Percentiles rank a stretch among this genome's conserved stretches.
phyloP scores from a whole-genome alignment of 306 rosid species.

The Myrica gale region DNA sequence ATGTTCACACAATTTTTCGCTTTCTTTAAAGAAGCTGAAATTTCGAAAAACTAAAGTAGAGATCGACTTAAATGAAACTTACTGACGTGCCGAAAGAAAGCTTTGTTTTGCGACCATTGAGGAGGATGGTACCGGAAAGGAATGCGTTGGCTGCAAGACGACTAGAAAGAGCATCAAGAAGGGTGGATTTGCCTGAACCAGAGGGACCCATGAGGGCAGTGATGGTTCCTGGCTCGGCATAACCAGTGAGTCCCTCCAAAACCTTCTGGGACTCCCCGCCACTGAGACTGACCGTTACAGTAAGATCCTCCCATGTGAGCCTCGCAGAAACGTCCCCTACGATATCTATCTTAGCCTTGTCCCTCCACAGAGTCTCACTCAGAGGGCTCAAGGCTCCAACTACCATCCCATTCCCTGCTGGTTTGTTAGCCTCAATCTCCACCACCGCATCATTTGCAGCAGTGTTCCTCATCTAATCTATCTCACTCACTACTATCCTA shows the following conservation, averaged over 20 bases:
- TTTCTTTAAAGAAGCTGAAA: background rate
- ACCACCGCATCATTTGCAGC: conserved; percentile 31
- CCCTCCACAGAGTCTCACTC: conserved; percentile 94
- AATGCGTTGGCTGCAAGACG: conserved; percentile 92
- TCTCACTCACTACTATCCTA: background rate
- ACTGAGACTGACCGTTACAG: conserved; percentile 75
- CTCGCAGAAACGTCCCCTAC: conserved; percentile 88
- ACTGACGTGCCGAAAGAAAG: conserved; percentile 95
- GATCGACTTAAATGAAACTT: conserved; percentile 21
- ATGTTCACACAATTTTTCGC: background rate
- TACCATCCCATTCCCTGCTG: conserved; percentile 43
- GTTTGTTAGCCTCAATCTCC: conserved; percentile 75
- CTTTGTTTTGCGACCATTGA: conserved; percentile 89
- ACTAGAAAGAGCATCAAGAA: conserved; percentile 91
- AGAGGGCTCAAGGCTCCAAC: conserved; percentile 65
- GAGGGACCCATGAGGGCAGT: conserved; percentile 99
- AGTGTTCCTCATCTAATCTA: conserved; percentile 28
- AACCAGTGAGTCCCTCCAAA: conserved; percentile 74
- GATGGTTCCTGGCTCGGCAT: conserved; percentile 90
- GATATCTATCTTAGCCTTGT: conserved; percentile 53
- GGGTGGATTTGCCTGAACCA: conserved; percentile 91
- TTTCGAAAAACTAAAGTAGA: background rate
- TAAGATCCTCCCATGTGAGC: conserved; percentile 94
- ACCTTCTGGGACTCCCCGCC: conserved; percentile 89
- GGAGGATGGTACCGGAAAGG: conserved; percentile 78